These are phyloP conservation scores for Pythium sukuiense DNA, from an alignment of 352 stramenopile genomes.

Conservation along the genomic window DNA sequence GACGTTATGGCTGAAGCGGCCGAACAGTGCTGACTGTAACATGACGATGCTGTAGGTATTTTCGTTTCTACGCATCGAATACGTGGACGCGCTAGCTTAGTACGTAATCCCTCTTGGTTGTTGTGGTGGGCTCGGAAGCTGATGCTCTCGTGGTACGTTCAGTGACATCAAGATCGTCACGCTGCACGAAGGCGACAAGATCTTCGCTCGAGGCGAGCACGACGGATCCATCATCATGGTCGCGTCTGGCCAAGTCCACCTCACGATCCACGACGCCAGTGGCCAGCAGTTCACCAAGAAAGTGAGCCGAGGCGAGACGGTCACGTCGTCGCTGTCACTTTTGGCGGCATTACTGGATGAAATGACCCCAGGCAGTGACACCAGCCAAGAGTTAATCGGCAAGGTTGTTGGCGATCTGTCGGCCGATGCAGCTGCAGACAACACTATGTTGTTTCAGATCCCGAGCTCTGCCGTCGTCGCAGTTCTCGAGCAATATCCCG, in stretches of 20 bases:
- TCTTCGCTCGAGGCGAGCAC: constrained; percentile 58
- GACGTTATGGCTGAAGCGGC: background rate
- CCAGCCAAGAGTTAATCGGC: constrained; percentile 27
- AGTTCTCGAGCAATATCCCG: constrained; percentile 59
- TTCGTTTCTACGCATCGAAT: constrained; percentile 70
- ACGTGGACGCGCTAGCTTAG: constrained; percentile 55
- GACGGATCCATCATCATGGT: constrained; percentile 83
- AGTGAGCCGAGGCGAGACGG: constrained; percentile 56
- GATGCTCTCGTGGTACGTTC: background rate
- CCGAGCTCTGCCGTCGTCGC: constrained; percentile 41
- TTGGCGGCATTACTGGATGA: constrained; percentile 54
- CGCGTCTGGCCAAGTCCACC: constrained; percentile 47
- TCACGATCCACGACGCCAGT: constrained; percentile 59
- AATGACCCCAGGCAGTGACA: constrained; percentile 25
- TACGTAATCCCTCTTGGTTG: constrained; percentile 20
- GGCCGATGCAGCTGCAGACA: constrained; percentile 41
- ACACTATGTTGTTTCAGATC: constrained; percentile 70
- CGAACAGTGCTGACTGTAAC: background rate
- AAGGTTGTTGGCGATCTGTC: constrained; percentile 67
- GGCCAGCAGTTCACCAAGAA: constrained; percentile 50
- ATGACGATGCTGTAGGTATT: constrained; percentile 40
- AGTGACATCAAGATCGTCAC: constrained; percentile 62
- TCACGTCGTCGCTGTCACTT: constrained; percentile 73
- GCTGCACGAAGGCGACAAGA: constrained; percentile 46
- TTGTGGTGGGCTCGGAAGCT: background rate